Conservation (phyloP, 192 early-diverging fungal genomes). For the Gaertneriomyces sp. region DNA sequence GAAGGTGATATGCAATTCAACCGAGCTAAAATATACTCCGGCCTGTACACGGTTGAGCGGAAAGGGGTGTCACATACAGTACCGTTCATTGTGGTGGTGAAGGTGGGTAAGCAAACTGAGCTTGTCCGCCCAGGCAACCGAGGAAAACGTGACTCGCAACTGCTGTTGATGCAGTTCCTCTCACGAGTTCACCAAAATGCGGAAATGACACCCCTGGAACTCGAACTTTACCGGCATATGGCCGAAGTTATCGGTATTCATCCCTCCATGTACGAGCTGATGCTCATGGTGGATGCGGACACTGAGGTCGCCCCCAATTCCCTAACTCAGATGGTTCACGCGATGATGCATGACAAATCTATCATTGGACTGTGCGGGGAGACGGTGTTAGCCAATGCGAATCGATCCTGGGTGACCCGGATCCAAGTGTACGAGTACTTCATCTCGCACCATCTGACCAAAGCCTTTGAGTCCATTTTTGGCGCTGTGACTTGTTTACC, state of each 20-base stretch:
- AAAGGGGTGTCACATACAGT: conserved; percentile 63
- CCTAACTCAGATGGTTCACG: conserved; percentile 30
- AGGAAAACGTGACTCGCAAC: conserved; percentile 77
- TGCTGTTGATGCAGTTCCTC: conserved; percentile 73
- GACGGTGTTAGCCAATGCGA: conserved; percentile 78
- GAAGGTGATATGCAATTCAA: conserved; percentile 85
- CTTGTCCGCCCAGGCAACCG: conserved; percentile 74
- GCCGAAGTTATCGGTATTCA: conserved; percentile 66
- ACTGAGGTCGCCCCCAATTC: conserved; percentile 40
- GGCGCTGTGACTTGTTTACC: conserved; percentile 51
- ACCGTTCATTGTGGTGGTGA: conserved; percentile 83
- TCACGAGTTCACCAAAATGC: conserved; percentile 63
- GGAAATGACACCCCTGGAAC: conserved; percentile 65
- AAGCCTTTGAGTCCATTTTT: conserved; percentile 51
- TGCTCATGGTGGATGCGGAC: conserved; percentile 44
- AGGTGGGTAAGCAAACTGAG: conserved; percentile 82
- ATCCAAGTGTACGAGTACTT: conserved; percentile 96
- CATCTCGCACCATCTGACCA: conserved; percentile 90
- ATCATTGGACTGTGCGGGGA: conserved; percentile 89
- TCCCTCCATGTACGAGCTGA: conserved; percentile 56
- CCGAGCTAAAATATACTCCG: conserved; percentile 88
- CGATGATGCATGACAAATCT: conserved; percentile 55
- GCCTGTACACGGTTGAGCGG: conserved; percentile 73
- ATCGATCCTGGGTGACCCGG: conserved; percentile 82
- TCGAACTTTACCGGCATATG: conserved; percentile 67